Evolutionary conservation across 2,329 filamentous ascomycete species (phyloP).

Genomic region (Fusarium oxysporum): DNA sequence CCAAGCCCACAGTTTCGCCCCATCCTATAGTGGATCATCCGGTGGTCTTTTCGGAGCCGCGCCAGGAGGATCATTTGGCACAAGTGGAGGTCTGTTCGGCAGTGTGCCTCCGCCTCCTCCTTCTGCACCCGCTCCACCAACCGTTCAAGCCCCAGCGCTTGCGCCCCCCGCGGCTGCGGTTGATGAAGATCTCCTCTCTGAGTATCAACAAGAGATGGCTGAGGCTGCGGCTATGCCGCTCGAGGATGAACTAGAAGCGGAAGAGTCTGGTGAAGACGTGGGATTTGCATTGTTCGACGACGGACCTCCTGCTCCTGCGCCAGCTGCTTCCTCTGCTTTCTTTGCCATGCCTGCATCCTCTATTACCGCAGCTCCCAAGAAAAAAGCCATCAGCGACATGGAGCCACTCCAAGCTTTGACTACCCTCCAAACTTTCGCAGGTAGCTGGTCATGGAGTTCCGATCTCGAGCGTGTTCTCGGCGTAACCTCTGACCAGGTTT

Average conservation of each 20-base stretch:
- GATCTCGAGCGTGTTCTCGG: conserved; percentile 47
- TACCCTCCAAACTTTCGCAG: conserved; percentile 58
- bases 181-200: not conserved
- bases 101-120: not conserved
- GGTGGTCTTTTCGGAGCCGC: not conserved
- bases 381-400: not conserved
- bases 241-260: not conserved
- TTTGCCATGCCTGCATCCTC: not conserved
- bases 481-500: conserved; percentile 11
- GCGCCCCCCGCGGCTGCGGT: not conserved
- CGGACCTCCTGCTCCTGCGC: not conserved
- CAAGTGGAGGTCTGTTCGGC: not conserved
- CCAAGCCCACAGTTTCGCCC: not conserved
- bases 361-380: not conserved
- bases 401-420: conserved; percentile 56
- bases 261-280: not conserved
- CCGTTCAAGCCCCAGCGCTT: not conserved
- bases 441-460: conserved; percentile 47
- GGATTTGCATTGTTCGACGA: not conserved
- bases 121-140: not conserved
- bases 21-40: not conserved
- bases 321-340: not conserved
- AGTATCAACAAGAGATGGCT: conserved; percentile 10
- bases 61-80: not conserved
- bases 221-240: conserved; percentile 1